Base-by-base conservation (phyloP, 192 early-diverging fungal genomes). In the Phycomyces blakesleeanus region DNA sequence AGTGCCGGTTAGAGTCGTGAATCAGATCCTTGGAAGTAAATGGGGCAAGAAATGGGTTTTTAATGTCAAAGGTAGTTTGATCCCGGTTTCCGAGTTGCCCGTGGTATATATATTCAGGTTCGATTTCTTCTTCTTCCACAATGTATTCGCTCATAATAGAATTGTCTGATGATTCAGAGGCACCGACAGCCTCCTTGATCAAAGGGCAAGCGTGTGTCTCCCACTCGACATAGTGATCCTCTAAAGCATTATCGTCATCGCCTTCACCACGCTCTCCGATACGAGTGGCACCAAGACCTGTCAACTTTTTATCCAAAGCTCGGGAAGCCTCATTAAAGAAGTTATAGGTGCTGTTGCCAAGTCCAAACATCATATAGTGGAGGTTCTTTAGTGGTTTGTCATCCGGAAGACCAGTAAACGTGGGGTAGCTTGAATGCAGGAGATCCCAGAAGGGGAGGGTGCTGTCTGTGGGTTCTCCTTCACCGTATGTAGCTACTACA, bases 401-500 rank as follows among this genome's bases (percentile, higher is more conserved):
- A 41, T 82, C 74, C 42, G 83, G 72, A 49, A 78, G 62, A 34
- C 63, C 34, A 15, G 68, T 57, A 37, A 87, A 76, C 59, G 90
- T 90, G 40, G 86, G 86, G 8, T 22, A 51, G 12, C 89, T 87
- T n/a, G 87, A 78, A 16, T 86, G 86, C 57, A 91, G 85, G 52
- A 98, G 71, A 38, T 94, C 91, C 83, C 89, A 96, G 71, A 95
- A 96, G 15, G 92, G 92, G 16, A 89, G 83, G 51, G 91, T 90
- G 63, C 95, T 96, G 78, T 98, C 97, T 12, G 97, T 96, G n/a
- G 97, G 95, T 73, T 98, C 97, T 63, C 97, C 97, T 70, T 94
- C 91, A 63, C 95, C 95, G 47, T 96, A 94, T 9, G 96, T 98
- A 24, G 95, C 92, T 82, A 98, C 71, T 42, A 97, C 86, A 83